Evolutionary conservation across 176 grass and related monocot genomes (phyloP), one percentile per base, ranked within the genome.

Genomic region (Aegilops speltoides): DNA sequence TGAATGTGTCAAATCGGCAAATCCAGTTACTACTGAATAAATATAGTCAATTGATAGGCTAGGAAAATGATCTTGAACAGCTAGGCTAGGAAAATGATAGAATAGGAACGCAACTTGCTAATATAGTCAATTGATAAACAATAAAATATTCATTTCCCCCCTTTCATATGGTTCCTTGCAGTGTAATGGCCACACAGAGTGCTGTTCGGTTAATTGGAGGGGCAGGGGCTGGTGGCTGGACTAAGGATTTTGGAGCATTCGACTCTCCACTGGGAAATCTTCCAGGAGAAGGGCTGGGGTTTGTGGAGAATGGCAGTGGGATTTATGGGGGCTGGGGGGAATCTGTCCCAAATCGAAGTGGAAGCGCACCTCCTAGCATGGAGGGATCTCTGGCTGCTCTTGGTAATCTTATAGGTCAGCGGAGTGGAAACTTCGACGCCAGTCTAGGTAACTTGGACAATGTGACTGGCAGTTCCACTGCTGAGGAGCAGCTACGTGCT

Each of bases 361-460:
- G 92, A 79, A 99, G 97, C 3, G 97, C 97, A 7, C 97, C 97
- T 0, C 97, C 97, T 68, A 96, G 91, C 87, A 99, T 99, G 90
- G 97, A 99, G 88, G 97, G 97, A 15, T 99, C 97, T 70, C 86
- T 88, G 85, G 88, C 84, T 66, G 82, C 92, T 82, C 88, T 96
- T 83, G 89, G 89, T 46, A 86, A 90, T 88, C 76, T 96, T 38
- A 89, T 86, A 64, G 79, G 82, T 16, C 90, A 87, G 28, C 87
- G 84, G 22, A 77, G 61, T 85, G 80, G 64, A 72, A 90, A 66
- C 48, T 91, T 92, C 11, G 90, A 96, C 68, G 46, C 82, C 45
- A 84, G 68, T 80, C 88, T 96, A 73, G 79, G 79, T 14, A 81
- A 78, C 82, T 81, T 90, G 68, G 84, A 73, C 50, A 77, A 69